Base-by-base conservation (phyloP, 1,284 basidiomycete species). In the Rhizoctonia solani region DNA sequence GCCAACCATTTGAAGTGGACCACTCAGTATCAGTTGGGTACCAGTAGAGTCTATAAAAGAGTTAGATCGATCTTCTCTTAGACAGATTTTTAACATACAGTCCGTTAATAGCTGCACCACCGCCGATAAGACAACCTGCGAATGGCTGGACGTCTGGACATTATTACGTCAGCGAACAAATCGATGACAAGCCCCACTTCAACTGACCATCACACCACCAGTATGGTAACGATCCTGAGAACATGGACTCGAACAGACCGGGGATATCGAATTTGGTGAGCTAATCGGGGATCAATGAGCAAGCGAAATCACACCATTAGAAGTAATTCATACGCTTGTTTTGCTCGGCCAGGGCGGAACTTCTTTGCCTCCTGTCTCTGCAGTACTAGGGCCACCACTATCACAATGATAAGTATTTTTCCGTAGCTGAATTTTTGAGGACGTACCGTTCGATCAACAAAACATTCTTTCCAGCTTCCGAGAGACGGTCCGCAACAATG, bases 201-300 rank as follows among this genome's bases (percentile, higher is more conserved):
- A 37, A 76, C 71, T 27, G 25, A 78, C 81, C 83, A 76, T 83
- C 85, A 75, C 85, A 87, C 85, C 85, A 87, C 80, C 83, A 87
- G 74, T 80, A 86, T 2, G 80, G 77, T 71, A 83, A 81, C 27
- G 76, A 73, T 68, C 85, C 44, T 4, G 49, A 25, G 39, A 44
- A 68, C 54, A 59, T 68, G 23, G 47, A 44, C 21, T 87, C 85
- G 72, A 86, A 87, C 49, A 86, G 72, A 68, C 85, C 85, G 16
- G 86, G 85, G 58, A 86, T 78, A 71, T 87, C 86, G 72, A 86
- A 87, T 70, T 85, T 86, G 11, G 86, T 87, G 59, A 85, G 75
- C 84, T 85, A 66, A n/a, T 23, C n/a, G 23, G 9, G 34, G 9
- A 55, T n/a, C n/a, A 58, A n/a, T 63, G 4, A 54, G 44, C 55